phyloP scores from a whole-genome alignment of 495 filamentous ascomycete species.

The Neohortaea acidophila region DNA sequence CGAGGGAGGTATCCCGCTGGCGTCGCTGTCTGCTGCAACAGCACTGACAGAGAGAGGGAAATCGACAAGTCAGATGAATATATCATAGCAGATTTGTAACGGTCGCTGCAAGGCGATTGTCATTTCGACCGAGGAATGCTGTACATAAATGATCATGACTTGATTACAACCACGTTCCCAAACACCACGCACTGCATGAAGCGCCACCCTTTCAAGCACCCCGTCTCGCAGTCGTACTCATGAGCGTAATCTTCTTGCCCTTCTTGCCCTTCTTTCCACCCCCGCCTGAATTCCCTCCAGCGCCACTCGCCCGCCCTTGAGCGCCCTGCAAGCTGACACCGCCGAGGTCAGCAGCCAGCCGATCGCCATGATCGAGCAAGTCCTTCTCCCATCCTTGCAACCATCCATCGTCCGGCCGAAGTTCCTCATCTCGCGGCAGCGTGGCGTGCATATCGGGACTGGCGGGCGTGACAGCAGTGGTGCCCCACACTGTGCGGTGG shows the following conservation, averaged over 20 bases:
- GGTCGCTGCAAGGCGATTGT: no score
- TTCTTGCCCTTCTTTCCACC: conserved; percentile 66
- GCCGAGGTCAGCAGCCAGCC: conserved; percentile 15
- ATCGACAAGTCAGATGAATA: no score
- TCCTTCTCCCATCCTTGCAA: conserved; percentile 60
- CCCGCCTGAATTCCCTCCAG: conserved; percentile 28
- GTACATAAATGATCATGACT: no score
- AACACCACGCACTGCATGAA: no score
- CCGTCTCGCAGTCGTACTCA: conserved; percentile 68
- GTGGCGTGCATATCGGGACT: conserved; percentile 31
- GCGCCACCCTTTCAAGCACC: conserved; percentile 38
- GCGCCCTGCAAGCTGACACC: conserved; percentile 20
- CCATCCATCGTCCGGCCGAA: conserved; percentile 59
- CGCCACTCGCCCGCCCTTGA: conserved; percentile 1
- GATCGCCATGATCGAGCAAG: conserved; percentile 38
- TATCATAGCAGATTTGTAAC: no score
- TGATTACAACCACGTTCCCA: no score
- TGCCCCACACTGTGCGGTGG: conserved; percentile 77
- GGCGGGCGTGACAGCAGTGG: conserved; percentile 41
- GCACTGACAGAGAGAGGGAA: no score
- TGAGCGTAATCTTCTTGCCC: conserved; percentile 83
- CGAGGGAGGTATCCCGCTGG: no score
- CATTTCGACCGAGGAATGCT: no score
- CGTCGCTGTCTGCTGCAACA: no score
- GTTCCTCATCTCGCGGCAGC: conserved; percentile 15